Evolutionary conservation across 768 basidiomycete genomes (phyloP).

Genomic region (Serendipita vermifera): DNA sequence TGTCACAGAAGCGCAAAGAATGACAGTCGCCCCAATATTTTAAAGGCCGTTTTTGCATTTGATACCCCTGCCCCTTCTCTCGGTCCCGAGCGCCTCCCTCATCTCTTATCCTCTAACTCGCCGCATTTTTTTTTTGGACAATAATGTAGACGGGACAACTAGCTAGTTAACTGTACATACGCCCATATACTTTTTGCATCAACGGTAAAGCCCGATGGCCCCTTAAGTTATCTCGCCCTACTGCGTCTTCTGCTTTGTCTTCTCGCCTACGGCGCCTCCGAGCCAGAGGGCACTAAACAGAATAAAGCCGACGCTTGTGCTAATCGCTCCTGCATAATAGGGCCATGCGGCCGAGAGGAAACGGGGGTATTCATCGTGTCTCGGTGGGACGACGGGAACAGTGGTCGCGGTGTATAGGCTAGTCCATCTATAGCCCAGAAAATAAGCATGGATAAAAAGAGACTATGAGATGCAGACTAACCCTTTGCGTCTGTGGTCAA

Average conservation of each 20-base stretch:
- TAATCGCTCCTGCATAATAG: conserved; percentile 84
- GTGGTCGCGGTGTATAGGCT: conserved; percentile 59
- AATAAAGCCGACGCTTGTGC: conserved; percentile 74
- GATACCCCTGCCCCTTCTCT: no score
- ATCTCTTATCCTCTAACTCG: no score
- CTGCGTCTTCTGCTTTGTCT: conserved; percentile 43
- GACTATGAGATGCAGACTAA: conserved; percentile 25
- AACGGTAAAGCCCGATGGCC: no score
- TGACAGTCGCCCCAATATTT: no score
- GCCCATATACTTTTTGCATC: no score
- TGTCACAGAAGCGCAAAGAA: no score
- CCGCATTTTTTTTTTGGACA: no score
- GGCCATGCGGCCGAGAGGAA: conserved; percentile 95
- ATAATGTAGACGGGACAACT: no score
- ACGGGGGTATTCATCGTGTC: conserved; percentile 90
- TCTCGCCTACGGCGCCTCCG: conserved; percentile 49
- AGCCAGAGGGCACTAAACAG: conserved; percentile 82
- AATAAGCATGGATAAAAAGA: conserved; percentile 9
- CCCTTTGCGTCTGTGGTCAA: conserved; percentile 85
- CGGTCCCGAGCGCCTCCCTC: no score
- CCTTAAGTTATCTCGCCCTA: conserved; percentile 3
- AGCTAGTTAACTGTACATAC: no score
- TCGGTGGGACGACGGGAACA: conserved; percentile 80
- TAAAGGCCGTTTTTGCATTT: no score
- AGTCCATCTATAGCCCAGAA: conserved; percentile 41